Conservation (phyloP, 768 basidiomycete genomes). For the Leccinellum rugosiceps region DNA sequence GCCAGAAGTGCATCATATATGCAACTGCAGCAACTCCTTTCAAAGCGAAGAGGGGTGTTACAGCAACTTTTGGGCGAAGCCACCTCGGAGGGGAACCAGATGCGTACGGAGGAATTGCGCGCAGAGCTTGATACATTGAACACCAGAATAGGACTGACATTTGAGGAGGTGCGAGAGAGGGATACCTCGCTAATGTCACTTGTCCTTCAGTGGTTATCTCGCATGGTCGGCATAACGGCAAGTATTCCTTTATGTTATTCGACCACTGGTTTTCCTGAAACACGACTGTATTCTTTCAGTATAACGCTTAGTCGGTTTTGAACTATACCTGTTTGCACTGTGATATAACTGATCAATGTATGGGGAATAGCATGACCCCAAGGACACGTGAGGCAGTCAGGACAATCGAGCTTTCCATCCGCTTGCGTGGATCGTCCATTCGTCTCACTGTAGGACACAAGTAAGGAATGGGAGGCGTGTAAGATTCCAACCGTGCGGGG, state of each 20-base stretch:
- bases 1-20: not conserved
- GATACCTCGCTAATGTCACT: not conserved
- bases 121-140: constrained; percentile 1
- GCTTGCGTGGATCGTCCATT: not conserved
- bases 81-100: not conserved
- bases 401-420: not conserved
- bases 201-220: constrained; percentile 6
- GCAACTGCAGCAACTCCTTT: constrained; percentile 1
- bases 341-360: not conserved
- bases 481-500: not conserved
- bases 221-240: not conserved
- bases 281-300: not conserved
- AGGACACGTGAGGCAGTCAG: not conserved
- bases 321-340: not conserved
- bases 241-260: not conserved
- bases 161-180: constrained; percentile 2
- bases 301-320: not conserved
- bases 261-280: not conserved
- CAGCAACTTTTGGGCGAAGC: not conserved
- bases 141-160: not conserved
- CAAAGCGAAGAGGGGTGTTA: not conserved
- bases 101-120: not conserved
- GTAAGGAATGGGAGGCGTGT: not conserved
- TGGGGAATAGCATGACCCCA: not conserved
- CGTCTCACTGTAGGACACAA: not conserved